phyloP scores from a whole-genome alignment of 441 rosid genomes.

The Populus trichocarpa region DNA sequence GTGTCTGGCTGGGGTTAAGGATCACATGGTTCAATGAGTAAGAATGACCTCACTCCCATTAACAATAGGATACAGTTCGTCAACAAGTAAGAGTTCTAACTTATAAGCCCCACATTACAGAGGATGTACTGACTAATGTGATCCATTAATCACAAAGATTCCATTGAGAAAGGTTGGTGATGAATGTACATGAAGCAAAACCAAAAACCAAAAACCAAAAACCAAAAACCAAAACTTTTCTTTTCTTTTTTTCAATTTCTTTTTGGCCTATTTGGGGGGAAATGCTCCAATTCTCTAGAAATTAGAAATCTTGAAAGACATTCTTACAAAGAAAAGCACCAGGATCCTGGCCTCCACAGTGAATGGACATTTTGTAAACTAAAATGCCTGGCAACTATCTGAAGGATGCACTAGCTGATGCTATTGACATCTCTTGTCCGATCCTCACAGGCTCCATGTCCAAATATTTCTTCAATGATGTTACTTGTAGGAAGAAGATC shows the following conservation, averaged over 20 bases:
- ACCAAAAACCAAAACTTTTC: constrained; percentile 21
- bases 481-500: constrained; percentile 52
- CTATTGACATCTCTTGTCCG: constrained; percentile 23
- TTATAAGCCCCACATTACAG: not conserved
- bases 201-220: constrained; percentile 7
- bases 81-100: not conserved
- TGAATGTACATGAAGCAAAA: constrained; percentile 14
- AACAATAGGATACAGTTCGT: not conserved
- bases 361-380: not conserved
- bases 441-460: constrained; percentile 39
- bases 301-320: not conserved
- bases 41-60: not conserved
- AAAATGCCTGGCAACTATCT: not conserved
- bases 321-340: not conserved
- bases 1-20: not conserved
- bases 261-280: not conserved
- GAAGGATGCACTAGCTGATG: constrained; percentile 10
- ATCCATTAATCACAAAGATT: not conserved
- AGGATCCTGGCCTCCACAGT: not conserved
- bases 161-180: not conserved
- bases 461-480: constrained; percentile 56
- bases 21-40: not conserved
- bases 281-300: not conserved
- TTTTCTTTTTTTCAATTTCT: not conserved
- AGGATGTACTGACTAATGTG: not conserved